These are phyloP conservation scores for Russula ochroleuca DNA, from an alignment of 768 basidiomycete species.

Conservation along the genomic window DNA sequence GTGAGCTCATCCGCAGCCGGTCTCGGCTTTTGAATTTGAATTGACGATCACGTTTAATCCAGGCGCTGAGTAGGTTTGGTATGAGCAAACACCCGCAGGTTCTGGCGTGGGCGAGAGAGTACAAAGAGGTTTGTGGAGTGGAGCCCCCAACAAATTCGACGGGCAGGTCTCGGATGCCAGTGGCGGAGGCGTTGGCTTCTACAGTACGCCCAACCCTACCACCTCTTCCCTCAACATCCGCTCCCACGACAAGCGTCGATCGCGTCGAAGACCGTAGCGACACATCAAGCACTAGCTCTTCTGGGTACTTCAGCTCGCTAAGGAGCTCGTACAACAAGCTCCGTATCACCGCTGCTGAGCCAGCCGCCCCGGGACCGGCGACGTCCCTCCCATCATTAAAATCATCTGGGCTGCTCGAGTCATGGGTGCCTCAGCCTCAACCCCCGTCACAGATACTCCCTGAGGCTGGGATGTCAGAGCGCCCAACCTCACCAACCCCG, in stretches of 20 bases:
- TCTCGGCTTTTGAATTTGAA: conserved; percentile 2
- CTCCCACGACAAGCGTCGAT: neutral
- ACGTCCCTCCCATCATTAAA: conserved; percentile 66
- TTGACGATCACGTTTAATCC: neutral
- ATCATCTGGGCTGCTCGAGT: conserved; percentile 65
- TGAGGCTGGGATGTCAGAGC: conserved; percentile 18
- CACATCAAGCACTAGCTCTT: conserved; percentile 10
- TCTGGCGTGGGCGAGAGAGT: conserved; percentile 56
- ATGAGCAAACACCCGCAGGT: conserved; percentile 52
- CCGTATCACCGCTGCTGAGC: conserved; percentile 13
- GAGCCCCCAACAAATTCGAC: conserved; percentile 37
- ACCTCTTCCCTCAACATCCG: neutral
- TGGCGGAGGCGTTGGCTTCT: conserved; percentile 13
- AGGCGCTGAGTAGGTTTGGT: conserved; percentile 66
- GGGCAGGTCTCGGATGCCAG: neutral
- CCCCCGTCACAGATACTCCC: conserved; percentile 1
- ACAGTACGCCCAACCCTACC: conserved; percentile 6
- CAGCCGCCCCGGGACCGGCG: conserved; percentile 26
- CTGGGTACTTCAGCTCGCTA: conserved; percentile 17
- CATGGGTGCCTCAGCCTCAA: conserved; percentile 37
- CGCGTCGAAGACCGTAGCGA: conserved; percentile 23
- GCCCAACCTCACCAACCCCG: conserved; percentile 4
- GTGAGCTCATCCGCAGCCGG: conserved; percentile 41
- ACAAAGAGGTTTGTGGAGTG: conserved; percentile 64
- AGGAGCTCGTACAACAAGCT: conserved; percentile 21